These are phyloP conservation scores for Neofusicoccum sp. DNA, from an alignment of 2,329 filamentous ascomycete species.

Conservation along the genomic window DNA sequence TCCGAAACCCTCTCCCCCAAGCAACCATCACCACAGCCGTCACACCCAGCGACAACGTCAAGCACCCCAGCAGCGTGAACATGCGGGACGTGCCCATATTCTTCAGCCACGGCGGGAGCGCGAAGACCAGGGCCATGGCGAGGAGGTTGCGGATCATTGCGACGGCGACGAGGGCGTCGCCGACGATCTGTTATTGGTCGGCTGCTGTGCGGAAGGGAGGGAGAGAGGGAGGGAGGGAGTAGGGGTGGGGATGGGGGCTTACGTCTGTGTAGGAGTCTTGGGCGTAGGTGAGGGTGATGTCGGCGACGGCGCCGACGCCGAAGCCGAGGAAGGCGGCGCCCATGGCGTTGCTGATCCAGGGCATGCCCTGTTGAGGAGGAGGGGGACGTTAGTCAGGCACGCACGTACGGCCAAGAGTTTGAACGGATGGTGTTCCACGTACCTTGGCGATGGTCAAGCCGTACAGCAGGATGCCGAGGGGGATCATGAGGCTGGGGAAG, in stretches of 20 bases:
- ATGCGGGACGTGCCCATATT: slow-evolving; percentile 45
- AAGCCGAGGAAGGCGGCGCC: slow-evolving; percentile 44
- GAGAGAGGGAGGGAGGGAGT: neutral
- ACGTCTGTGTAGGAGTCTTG: slow-evolving; percentile 43
- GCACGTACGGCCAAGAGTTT: neutral
- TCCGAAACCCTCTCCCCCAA: slow-evolving; percentile 25
- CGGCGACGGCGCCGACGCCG: slow-evolving; percentile 37
- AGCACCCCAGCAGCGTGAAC: slow-evolving; percentile 40
- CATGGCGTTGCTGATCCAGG: slow-evolving; percentile 37
- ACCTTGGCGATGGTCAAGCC: slow-evolving; percentile 33
- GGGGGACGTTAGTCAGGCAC: slow-evolving; percentile 23
- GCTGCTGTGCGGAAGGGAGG: neutral
- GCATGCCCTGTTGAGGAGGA: slow-evolving; percentile 30
- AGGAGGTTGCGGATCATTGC: slow-evolving; percentile 51
- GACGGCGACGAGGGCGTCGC: slow-evolving; percentile 50
- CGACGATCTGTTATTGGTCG: slow-evolving; percentile 45
- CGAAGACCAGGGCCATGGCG: slow-evolving; percentile 51
- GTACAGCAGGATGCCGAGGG: slow-evolving; percentile 44
- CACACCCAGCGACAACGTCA: neutral
- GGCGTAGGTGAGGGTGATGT: slow-evolving; percentile 44
- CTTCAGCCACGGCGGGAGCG: slow-evolving; percentile 46
- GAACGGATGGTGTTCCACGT: slow-evolving; percentile 24
- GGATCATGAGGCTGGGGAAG: slow-evolving; percentile 35
- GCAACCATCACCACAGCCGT: slow-evolving; percentile 11
- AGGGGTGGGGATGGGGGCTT: slow-evolving; percentile 21